Conservation (phyloP, 257 asterid species). For the Przewalskia tangutica region DNA sequence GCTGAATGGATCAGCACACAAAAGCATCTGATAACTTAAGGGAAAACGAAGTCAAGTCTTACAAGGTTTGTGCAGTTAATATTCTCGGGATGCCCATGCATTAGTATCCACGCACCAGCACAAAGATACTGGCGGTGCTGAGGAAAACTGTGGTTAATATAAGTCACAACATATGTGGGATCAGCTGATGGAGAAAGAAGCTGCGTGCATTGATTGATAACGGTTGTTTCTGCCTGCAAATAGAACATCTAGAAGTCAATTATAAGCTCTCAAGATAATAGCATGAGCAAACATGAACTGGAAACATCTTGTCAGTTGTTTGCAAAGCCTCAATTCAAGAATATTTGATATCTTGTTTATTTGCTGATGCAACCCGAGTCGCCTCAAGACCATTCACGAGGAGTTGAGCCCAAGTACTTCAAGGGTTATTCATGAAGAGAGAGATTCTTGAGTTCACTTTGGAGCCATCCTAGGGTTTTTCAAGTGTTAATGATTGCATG, state of each 20-base stretch:
- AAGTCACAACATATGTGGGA: conserved; percentile 70
- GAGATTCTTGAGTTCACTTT: too few relatives aligned
- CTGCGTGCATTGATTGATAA: conserved; percentile 80
- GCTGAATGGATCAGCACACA: background rate
- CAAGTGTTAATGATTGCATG: too few relatives aligned
- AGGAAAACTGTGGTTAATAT: conserved; percentile 76
- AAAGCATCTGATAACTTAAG: background rate
- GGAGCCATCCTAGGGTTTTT: too few relatives aligned
- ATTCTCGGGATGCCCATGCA: conserved; percentile 91
- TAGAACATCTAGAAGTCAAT: background rate
- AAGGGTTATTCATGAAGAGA: too few relatives aligned
- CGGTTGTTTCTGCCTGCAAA: conserved; percentile 87
- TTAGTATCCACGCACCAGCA: conserved; percentile 94
- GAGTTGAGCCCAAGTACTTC: too few relatives aligned
- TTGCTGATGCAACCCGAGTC: too few relatives aligned
- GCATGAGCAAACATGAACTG: background rate
- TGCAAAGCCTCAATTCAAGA: background rate
- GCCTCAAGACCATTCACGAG: too few relatives aligned
- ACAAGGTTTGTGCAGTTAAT: conserved; percentile 82
- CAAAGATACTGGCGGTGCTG: conserved; percentile 88
- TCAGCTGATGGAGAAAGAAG: conserved; percentile 89
- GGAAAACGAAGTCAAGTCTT: conserved; percentile 17
- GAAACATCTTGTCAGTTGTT: background rate
- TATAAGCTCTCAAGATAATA: background rate
- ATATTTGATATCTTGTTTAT: background rate